phyloP scores from a whole-genome alignment of 768 basidiomycete genomes.

The Suillus hirtellus region DNA sequence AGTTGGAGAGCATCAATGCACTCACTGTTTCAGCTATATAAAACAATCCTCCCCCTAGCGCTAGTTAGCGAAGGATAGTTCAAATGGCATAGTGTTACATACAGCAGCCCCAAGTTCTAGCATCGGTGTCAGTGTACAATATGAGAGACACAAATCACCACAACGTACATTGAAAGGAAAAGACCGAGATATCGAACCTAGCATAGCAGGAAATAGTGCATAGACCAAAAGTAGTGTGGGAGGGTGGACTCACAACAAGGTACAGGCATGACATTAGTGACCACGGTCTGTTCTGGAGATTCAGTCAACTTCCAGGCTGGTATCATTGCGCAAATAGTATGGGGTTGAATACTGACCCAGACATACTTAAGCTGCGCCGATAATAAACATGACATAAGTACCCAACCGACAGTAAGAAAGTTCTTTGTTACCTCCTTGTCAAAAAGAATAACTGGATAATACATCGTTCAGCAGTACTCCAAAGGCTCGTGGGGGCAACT shows the following conservation, averaged over 20 bases:
- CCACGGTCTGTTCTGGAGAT: background rate
- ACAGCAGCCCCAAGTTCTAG: background rate
- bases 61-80: background rate
- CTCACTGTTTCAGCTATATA: constrained; percentile 1
- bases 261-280: constrained; percentile 1
- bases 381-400: background rate
- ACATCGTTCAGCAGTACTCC: background rate
- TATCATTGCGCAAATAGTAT: background rate
- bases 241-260: background rate
- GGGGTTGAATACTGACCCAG: background rate
- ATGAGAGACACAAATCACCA: background rate
- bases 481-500: background rate
- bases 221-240: background rate
- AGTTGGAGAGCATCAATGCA: background rate
- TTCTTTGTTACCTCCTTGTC: background rate
- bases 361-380: background rate
- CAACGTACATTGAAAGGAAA: background rate
- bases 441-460: background rate
- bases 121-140: background rate
- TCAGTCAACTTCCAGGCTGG: background rate
- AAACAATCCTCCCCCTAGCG: background rate
- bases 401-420: background rate
- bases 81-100: background rate
- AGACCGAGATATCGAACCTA: constrained; percentile 4
- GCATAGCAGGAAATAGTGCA: background rate